Evolutionary conservation across 805 yeast genomes (phyloP).

Genomic region (Candida sithepensis): DNA sequence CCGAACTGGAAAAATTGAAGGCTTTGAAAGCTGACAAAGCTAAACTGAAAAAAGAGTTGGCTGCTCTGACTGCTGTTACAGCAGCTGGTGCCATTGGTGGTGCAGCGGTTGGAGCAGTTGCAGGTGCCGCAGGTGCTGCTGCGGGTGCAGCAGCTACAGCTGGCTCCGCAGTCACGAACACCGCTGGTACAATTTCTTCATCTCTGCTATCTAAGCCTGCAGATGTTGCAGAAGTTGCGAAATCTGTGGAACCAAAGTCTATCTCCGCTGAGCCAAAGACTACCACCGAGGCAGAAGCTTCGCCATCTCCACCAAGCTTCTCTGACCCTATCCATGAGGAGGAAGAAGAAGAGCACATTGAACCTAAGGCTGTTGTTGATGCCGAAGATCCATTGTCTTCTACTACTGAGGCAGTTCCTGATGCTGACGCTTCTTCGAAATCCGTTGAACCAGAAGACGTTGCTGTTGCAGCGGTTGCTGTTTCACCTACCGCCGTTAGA

Average conservation of each 20-base stretch:
- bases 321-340: slow-evolving; percentile 33
- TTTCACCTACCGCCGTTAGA: slow-evolving; percentile 5
- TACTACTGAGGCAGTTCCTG: background rate
- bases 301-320: slow-evolving; percentile 17
- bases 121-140: slow-evolving; percentile 23
- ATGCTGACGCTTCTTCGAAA: background rate
- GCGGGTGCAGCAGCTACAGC: slow-evolving; percentile 18
- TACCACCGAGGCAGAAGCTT: slow-evolving; percentile 5
- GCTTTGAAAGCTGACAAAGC: slow-evolving; percentile 38
- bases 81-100: slow-evolving; percentile 16
- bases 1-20: slow-evolving; percentile 37
- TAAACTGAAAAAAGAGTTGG: slow-evolving; percentile 32
- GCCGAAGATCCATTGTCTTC: background rate
- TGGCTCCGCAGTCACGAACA: slow-evolving; percentile 9
- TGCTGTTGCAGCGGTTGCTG: slow-evolving; percentile 9
- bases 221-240: slow-evolving; percentile 18
- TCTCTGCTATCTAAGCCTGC: slow-evolving; percentile 14
- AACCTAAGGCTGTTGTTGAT: background rate
- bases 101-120: slow-evolving; percentile 19
- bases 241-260: slow-evolving; percentile 7
- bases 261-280: slow-evolving; percentile 17
- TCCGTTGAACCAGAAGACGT: background rate
- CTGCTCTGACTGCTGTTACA: slow-evolving; percentile 27
- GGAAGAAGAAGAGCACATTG: slow-evolving; percentile 8
- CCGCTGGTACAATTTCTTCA: slow-evolving; percentile 24